phyloP scores from a whole-genome alignment of 768 basidiomycete genomes.

The Ramaria sp. region DNA sequence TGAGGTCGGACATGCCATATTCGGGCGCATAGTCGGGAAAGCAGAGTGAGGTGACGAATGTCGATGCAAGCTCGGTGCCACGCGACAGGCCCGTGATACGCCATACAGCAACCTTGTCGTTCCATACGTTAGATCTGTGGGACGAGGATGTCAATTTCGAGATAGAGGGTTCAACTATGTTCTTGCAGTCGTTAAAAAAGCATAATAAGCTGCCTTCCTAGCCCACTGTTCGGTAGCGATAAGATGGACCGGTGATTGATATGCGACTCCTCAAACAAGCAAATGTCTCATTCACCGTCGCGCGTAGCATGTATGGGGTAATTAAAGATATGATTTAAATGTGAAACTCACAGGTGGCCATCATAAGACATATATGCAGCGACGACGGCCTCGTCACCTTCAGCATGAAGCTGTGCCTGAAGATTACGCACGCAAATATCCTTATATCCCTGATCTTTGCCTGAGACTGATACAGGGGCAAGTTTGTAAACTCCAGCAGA shows the following conservation, averaged over 20 bases:
- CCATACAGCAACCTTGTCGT: constrained; percentile 8
- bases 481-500: constrained; percentile 4
- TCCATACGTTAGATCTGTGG: constrained; percentile 8
- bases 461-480: not conserved
- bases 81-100: constrained; percentile 4
- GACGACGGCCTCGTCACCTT: constrained; percentile 5
- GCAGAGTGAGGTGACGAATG: constrained; percentile 7
- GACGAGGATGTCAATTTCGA: not conserved
- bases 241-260: too few species aligned
- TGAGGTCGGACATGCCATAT: constrained; percentile 10
- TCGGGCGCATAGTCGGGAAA: constrained; percentile 9
- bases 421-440: constrained; percentile 10
- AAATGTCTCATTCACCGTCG: too few species aligned
- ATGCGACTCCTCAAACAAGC: too few species aligned
- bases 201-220: too few species aligned
- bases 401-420: constrained; percentile 2
- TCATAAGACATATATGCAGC: constrained; percentile 10
- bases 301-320: too few species aligned
- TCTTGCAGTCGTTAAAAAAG: too few species aligned
- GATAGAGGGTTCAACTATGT: not conserved
- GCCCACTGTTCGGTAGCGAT: too few species aligned
- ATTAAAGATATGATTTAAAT: not conserved
- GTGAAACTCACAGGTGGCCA: constrained; percentile 6
- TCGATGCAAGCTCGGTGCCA: not conserved
- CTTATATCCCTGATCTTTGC: constrained; percentile 8